Conservation (phyloP, 768 basidiomycete species). For the Boletus tomentosulus region DNA sequence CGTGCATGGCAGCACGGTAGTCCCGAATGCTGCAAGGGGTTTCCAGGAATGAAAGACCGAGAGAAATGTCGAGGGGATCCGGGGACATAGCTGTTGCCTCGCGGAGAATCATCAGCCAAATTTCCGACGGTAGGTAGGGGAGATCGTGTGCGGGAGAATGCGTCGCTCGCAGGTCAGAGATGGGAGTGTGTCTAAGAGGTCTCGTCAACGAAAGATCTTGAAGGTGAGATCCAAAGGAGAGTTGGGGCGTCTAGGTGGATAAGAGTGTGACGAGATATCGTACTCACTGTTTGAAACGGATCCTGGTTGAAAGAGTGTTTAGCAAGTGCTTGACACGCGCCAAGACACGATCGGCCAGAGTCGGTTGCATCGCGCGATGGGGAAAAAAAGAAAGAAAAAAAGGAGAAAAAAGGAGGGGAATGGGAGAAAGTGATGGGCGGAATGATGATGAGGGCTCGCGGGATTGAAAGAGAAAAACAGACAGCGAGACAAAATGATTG, state of each 20-base stretch:
- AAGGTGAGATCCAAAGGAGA: not conserved
- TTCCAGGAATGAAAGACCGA: conserved; percentile 57
- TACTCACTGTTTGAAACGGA: conserved; percentile 20
- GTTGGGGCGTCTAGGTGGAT: no score
- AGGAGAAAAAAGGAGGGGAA: not conserved
- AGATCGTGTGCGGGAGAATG: conserved; percentile 33
- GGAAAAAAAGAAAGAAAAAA: not conserved
- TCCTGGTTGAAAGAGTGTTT: conserved; percentile 13
- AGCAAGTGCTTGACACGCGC: conserved; percentile 16
- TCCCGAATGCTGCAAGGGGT: conserved; percentile 38
- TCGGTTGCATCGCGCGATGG: conserved; percentile 13
- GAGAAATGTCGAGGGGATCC: conserved; percentile 45
- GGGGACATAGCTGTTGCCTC: conserved; percentile 45
- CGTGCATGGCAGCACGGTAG: conserved; percentile 45
- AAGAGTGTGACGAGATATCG: not conserved
- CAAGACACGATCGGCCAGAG: conserved; percentile 10
- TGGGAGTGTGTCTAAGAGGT: conserved; percentile 4
- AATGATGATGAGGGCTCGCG: no score
- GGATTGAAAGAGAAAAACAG: no score
- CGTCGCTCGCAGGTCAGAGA: conserved; percentile 4
- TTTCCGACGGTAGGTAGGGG: conserved; percentile 53
- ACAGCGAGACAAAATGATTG: no score
- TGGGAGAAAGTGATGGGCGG: not conserved
- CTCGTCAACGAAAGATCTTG: conserved; percentile 2
- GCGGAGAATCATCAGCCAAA: conserved; percentile 65